Evolutionary conservation across 179 eudicot genomes (phyloP), one percentile per base, ranked within the genome.

Genomic region (Camellia oleifera): DNA sequence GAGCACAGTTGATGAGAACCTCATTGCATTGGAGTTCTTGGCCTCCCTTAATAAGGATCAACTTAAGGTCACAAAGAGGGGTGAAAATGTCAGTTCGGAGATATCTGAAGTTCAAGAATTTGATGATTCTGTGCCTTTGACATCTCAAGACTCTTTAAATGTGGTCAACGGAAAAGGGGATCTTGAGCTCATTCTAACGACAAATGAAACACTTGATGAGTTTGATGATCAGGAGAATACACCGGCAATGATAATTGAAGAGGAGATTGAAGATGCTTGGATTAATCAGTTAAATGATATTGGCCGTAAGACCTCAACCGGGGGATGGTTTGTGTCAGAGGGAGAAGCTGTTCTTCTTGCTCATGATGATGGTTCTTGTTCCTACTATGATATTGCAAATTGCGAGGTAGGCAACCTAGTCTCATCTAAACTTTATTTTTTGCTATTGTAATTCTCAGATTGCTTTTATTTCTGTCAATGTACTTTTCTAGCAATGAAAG

Each of bases 291-390:
- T 93, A 63, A 89, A 83, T 68, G 90, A 89, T 61, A 80, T 94
- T 63, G 97, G 98, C 44, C 67, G 82, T 52, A 94, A 94, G 87
- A 80, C 89, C 52, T 84, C 96, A 64, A 93, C 96, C 0, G 96
- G 91, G 14, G 97, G 98, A 20, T 94, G 98, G 98, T 93, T 94
- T 85, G 94, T 94, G 11, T 88, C 91, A 0, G 98, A 93, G 79
- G 98, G 98, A 54, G 98, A 94, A 79, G 87, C 98, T 0, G 96
- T 87, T 87, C 96, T 94, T 81, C 89, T 94, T 80, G 92, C 94
- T 80, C 98, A 94, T 63, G 90, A 84, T 84, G 97, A 94, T 78
- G 89, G 98, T 62, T 89, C 96, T 18, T 93, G 98, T 82, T 86
- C 96, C 58, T 89, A 87, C 76, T 90, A 93, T 88, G 98, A 94